These are phyloP conservation scores for Phialophora macrospora DNA, from an alignment of 2,329 filamentous ascomycete genomes.

Conservation along the genomic window DNA sequence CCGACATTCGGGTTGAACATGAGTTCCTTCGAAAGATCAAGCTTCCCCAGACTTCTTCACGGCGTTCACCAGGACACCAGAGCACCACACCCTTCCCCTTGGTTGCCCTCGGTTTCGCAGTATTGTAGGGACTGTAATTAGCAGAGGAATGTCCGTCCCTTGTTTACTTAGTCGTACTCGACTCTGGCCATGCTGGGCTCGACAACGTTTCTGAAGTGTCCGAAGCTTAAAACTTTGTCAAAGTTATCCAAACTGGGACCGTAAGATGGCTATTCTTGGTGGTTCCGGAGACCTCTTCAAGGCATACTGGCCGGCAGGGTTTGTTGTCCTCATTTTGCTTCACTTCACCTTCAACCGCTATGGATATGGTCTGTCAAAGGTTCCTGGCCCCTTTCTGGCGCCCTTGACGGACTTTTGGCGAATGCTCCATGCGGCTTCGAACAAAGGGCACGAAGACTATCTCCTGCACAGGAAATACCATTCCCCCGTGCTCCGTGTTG, in stretches of 20 bases:
- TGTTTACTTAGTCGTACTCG: no score
- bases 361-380: conserved; percentile 4
- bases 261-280: not conserved
- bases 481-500: conserved; percentile 21
- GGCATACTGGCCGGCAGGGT: not conserved
- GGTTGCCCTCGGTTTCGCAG: no score
- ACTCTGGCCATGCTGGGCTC: no score
- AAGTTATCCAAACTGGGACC: not conserved
- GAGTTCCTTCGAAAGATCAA: no score
- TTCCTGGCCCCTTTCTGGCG: conserved; percentile 71
- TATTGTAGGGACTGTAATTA: no score
- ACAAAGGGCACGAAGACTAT: conserved; percentile 10
- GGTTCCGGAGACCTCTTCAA: not conserved
- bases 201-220: no score
- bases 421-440: conserved; percentile 39
- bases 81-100: no score
- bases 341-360: conserved; percentile 14
- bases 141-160: no score
- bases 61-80: no score
- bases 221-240: no score
- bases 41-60: no score
- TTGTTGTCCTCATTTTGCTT: not conserved
- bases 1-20: no score
- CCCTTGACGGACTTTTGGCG: conserved; percentile 74
- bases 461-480: conserved; percentile 16